Base-by-base conservation (phyloP, 768 basidiomycete species). In the Leccinum uliginosum region DNA sequence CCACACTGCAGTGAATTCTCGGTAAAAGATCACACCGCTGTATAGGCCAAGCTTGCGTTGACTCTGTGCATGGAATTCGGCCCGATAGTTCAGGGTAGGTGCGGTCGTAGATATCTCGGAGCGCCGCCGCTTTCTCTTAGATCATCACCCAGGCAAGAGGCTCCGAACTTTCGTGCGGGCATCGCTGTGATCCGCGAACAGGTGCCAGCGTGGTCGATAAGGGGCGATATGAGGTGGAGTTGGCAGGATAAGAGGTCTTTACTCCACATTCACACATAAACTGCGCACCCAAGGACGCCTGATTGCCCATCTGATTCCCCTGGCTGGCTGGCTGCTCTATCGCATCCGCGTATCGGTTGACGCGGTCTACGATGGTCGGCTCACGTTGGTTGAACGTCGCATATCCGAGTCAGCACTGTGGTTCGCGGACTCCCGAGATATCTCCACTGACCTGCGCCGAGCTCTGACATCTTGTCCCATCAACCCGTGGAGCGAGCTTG, bases 1-100 rank as follows among this genome's bases (percentile, higher is more conserved):
- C 53, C 59, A 65, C 43, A 51, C n/a, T n/a, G n/a, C 14, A 21
- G 32, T 17, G 43, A 49, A 15, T 45, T 50, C 34, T 29, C 9
- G 30, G 24, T 23, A n/a, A 34, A 51, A 27, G 24, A 29, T 11
- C 43, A 0, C 43, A 19, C n/a, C 43, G 19, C n/a, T 6, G 38
- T 45, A 27, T n/a, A n/a, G n/a, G n/a, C 43, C 34, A n/a, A 40
- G 49, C 11, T n/a, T 6, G 34, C 32, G 34, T 9, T 40, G 17
- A n/a, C 9, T 10, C n/a, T 0, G 38, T n/a, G 10, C 40, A 26
- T 30, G 54, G 26, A 9, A 24, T 34, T 49, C 14, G 15, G n/a
- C 29, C 19, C 15, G 26, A 57, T 45, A 8, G n/a, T 49, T 26
- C 34, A 40, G 32, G 27, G 38, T 21, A 23, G 27, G 38, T 43